phyloP scores from a whole-genome alignment of 1,139 yeast genomes.

The Scheffersomyces insectosa region DNA sequence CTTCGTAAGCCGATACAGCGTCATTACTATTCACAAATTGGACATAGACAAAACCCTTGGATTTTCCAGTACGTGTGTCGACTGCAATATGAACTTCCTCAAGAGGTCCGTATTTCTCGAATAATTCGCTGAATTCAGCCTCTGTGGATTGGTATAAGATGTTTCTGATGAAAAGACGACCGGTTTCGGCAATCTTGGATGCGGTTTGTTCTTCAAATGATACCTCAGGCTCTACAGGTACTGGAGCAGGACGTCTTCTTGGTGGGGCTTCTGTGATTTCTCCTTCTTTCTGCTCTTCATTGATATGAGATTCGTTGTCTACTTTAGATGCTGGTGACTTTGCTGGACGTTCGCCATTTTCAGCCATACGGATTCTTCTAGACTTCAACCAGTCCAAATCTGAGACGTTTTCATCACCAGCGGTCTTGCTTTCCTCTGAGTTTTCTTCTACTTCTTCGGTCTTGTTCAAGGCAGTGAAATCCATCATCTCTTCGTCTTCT shows the following conservation, averaged over 20 bases:
- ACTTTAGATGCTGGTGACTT: conserved; percentile 14
- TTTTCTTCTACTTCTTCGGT: conserved; percentile 17
- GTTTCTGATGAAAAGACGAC: conserved; percentile 86
- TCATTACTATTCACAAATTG: conserved; percentile 65
- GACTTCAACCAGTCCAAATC: conserved; percentile 89
- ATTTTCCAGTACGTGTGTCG: conserved; percentile 84
- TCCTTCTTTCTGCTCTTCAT: conserved; percentile 18
- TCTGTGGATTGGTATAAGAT: conserved; percentile 80
- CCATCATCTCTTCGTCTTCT: conserved; percentile 26
- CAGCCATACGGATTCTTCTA: conserved; percentile 73
- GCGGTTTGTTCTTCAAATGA: conserved; percentile 11
- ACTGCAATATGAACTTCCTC: conserved; percentile 88
- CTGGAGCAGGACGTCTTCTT: conserved; percentile 1
- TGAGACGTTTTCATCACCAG: conserved; percentile 57
- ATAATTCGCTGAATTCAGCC: conserved; percentile 67
- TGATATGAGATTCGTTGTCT: conserved; percentile 4
- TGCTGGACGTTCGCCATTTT: conserved; percentile 31
- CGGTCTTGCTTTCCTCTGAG: conserved; percentile 26
- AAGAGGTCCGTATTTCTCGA: conserved; percentile 56
- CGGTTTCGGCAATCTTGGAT: conserved; percentile 63
- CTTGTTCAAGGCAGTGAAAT: conserved; percentile 16
- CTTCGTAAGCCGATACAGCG: conserved; percentile 74
- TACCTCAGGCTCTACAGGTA: conserved; percentile 2
- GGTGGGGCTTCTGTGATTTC: conserved; percentile 5
- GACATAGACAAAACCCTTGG: conserved; percentile 92